Evolutionary conservation across 2,329 filamentous ascomycete species (phyloP), one percentile per base, ranked within the genome.

Genomic region (Orbilia javanica): DNA sequence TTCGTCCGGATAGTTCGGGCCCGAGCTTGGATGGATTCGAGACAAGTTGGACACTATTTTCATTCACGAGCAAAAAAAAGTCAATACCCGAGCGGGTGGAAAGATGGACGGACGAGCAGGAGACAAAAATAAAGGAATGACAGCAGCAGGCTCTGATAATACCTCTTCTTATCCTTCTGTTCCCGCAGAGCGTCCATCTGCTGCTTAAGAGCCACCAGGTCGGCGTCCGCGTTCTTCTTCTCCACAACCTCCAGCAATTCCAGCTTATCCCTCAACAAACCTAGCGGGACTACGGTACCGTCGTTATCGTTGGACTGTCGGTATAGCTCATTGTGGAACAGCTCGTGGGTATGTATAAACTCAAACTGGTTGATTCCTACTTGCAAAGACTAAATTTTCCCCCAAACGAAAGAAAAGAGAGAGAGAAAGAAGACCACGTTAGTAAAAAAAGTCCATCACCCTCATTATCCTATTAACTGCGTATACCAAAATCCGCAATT

Each of bases 161-260:
- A 79, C 75, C 75, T 79, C 65, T 70, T 79, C 57, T 73, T 69
- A 42, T 79, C 67, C 64, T 79, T 79, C 63, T 79, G 68, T 20
- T 74, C 67, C 42, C 74, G 63, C 46, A 69, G 39, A 20, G 68
- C 75, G 25, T 73, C 75, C 69, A 79, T 79, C 50, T 79, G 68
- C 20, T 74, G 64, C 64, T 79, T 79, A 13, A 79, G 75, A 55
- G 67, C 69, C 50, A 79, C 18, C 29, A 68, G 39, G 31, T 79
- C 66, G 27, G 67, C 75, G 46, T 69, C 75, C 27, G 50, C 57
- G 31, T 60, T 48, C 44, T 66, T 67, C 75, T 79, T 73, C 27
- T 79, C 75, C 64, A 64, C 75, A 13, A 79, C 75, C 15, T 79
- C 75, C 65, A 79, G 44, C 25, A 79, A 31, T 48, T 79, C 75